These are phyloP conservation scores for Fraxinus quadrangulata DNA, from an alignment of 257 asterid species.

Conservation along the genomic window DNA sequence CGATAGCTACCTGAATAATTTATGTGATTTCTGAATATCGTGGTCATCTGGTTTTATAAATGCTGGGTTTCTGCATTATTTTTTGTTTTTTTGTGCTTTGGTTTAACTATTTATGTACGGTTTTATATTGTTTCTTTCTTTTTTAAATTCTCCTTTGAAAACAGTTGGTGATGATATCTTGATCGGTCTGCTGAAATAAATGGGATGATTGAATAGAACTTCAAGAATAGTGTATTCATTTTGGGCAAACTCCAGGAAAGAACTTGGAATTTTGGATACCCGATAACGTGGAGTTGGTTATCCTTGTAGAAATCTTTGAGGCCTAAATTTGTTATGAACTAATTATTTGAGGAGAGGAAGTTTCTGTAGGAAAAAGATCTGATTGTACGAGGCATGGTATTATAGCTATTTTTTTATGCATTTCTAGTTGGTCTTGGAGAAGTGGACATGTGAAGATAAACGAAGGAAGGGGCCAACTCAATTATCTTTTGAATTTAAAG, in stretches of 20 bases:
- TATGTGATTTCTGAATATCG: neutral
- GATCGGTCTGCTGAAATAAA: conserved; percentile 8
- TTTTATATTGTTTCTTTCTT: neutral
- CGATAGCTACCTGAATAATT: neutral
- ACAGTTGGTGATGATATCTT: conserved; percentile 11
- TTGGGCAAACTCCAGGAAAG: neutral
- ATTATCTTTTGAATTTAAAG: neutral
- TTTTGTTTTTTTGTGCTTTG: neutral
- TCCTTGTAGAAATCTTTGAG: neutral
- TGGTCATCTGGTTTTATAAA: neutral
- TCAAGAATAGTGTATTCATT: neutral
- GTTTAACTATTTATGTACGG: neutral
- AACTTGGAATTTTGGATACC: neutral
- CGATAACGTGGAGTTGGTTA: neutral
- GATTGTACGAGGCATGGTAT: neutral
- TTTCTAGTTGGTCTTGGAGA: neutral
- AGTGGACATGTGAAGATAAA: neutral
- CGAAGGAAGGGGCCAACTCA: conserved; percentile 12
- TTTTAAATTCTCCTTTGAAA: neutral
- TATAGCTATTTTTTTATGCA: neutral
- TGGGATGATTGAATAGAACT: neutral
- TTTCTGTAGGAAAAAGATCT: neutral
- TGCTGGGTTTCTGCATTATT: neutral
- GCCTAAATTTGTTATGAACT: neutral
- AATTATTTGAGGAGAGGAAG: neutral